Conservation (phyloP, 768 basidiomycete genomes). For the Leccinum aurantiacum region DNA sequence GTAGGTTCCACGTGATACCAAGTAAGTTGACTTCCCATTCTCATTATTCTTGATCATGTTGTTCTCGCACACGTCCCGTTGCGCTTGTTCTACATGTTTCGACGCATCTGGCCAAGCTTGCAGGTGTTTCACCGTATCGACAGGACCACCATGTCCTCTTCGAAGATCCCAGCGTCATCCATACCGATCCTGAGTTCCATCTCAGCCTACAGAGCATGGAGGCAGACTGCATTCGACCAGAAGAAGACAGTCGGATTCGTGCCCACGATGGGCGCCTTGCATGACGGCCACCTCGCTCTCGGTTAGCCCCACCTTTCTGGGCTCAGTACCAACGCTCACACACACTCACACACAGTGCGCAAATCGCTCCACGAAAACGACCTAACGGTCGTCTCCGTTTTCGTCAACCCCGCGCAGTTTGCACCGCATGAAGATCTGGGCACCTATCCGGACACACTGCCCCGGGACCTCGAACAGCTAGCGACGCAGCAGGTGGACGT, state of each 20-base stretch:
- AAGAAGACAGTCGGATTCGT: slow-evolving; percentile 84
- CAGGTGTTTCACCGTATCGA: background rate
- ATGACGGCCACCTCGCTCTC: slow-evolving; percentile 89
- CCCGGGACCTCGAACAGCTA: slow-evolving; percentile 68
- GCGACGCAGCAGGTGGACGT: slow-evolving; percentile 34
- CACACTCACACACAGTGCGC: slow-evolving; percentile 51
- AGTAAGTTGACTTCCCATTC: background rate
- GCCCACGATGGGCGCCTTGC: slow-evolving; percentile 97
- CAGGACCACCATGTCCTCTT: slow-evolving; percentile 19
- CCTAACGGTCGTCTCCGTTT: slow-evolving; percentile 89
- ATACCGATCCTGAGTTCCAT: slow-evolving; percentile 61
- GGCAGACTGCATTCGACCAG: slow-evolving; percentile 55
- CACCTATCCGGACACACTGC: slow-evolving; percentile 87
- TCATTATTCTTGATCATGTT: background rate
- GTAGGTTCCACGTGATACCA: too few relatives aligned
- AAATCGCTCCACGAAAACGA: slow-evolving; percentile 77
- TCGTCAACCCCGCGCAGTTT: slow-evolving; percentile 98
- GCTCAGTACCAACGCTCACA: background rate
- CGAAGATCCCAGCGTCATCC: slow-evolving; percentile 28
- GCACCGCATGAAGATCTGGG: slow-evolving; percentile 92
- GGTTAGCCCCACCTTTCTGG: slow-evolving; percentile 52
- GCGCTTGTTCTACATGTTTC: slow-evolving; percentile 12
- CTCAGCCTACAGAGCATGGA: slow-evolving; percentile 69
- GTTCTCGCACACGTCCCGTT: background rate
- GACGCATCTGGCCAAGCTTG: slow-evolving; percentile 4